These are phyloP conservation scores for Apiospora marii DNA, from an alignment of 2,329 filamentous ascomycete species.

Conservation along the genomic window DNA sequence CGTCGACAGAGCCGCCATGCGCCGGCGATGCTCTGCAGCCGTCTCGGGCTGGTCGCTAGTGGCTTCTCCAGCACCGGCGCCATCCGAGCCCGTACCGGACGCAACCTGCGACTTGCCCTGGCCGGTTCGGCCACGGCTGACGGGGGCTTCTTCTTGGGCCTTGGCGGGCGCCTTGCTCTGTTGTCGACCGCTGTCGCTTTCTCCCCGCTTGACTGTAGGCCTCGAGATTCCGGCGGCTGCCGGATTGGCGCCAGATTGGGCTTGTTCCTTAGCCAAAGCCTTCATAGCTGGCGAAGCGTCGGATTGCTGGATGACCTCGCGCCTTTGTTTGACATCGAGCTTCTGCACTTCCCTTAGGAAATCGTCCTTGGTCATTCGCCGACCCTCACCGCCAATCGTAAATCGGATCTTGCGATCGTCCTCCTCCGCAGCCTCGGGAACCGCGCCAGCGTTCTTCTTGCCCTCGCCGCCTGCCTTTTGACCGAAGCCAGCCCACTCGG, in stretches of 20 bases:
- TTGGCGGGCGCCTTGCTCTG: background rate
- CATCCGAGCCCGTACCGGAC: conserved; percentile 32
- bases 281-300: conserved; percentile 57
- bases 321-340: conserved; percentile 71
- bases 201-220: conserved; percentile 25
- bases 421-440: conserved; percentile 53
- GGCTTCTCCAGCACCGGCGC: conserved; percentile 32
- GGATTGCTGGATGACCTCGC: conserved; percentile 61
- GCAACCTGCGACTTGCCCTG: background rate
- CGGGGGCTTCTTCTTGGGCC: background rate
- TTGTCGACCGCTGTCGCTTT: background rate
- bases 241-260: background rate
- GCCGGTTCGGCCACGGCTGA: conserved; percentile 5
- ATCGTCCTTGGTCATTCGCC: conserved; percentile 80
- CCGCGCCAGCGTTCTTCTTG: conserved; percentile 49
- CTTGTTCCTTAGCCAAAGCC: conserved; percentile 50
- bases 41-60: conserved; percentile 65
- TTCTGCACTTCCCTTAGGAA: conserved; percentile 79
- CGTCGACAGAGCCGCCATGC: conserved; percentile 62
- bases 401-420: conserved; percentile 80
- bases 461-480: conserved; percentile 41
- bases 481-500: conserved; percentile 59
- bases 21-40: conserved; percentile 72
- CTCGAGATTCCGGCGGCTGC: conserved; percentile 20
- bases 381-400: conserved; percentile 76